Evolutionary conservation across 306 rosid genomes (phyloP).

Genomic region (Dalbergia cochinchinensis): DNA sequence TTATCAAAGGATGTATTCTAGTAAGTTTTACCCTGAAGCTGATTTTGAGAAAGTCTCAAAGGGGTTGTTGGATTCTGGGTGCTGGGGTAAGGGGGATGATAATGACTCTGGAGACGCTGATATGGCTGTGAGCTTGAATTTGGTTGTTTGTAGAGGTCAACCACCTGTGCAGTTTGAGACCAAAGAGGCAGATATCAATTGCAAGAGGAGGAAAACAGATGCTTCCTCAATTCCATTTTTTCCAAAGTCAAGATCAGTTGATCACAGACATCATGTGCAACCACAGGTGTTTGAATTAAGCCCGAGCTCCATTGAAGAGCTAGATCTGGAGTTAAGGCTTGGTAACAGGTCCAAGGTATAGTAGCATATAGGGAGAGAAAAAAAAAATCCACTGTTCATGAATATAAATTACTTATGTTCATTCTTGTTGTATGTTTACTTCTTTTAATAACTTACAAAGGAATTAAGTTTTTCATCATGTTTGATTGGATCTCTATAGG

Average conservation of each 20-base stretch:
- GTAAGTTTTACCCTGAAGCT: constrained; percentile 30
- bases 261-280: constrained; percentile 19
- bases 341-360: constrained; percentile 53
- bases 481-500: constrained; percentile 43
- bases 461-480: constrained; percentile 45
- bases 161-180: constrained; percentile 39
- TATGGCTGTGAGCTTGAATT: constrained; percentile 49
- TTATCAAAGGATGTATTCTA: constrained; percentile 38
- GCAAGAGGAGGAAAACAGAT: constrained; percentile 73
- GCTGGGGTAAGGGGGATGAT: not conserved
- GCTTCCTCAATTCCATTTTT: constrained; percentile 53
- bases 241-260: constrained; percentile 49
- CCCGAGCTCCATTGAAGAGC: constrained; percentile 52
- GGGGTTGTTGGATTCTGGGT: constrained; percentile 48
- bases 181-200: constrained; percentile 43
- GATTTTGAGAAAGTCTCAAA: constrained; percentile 54
- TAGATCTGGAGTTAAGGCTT: constrained; percentile 64
- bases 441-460: constrained; percentile 47
- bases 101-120: constrained; percentile 13
- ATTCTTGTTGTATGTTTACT: constrained; percentile 37
- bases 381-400: constrained; percentile 35
- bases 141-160: constrained; percentile 43
- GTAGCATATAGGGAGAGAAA: constrained; percentile 32
- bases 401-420: constrained; percentile 44
- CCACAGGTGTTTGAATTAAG: constrained; percentile 41